These are phyloP conservation scores for Cyphellophora attinorum DNA, from an alignment of 2,329 filamentous ascomycete species.

Conservation along the genomic window DNA sequence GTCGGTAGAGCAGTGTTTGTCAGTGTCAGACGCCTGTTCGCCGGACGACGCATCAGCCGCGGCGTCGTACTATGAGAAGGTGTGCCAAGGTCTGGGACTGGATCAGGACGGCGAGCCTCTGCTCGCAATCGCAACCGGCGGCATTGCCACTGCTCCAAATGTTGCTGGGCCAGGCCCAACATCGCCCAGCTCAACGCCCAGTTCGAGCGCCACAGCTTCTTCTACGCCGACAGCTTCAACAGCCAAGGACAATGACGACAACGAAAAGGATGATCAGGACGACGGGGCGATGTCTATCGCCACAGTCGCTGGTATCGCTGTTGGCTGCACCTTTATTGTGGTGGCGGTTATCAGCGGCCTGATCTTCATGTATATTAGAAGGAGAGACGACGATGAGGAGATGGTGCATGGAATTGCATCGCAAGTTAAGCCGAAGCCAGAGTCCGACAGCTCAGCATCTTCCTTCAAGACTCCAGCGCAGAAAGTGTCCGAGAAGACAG, in stretches of 20 bases:
- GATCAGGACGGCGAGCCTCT: background rate
- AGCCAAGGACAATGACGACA: background rate
- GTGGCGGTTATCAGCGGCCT: background rate
- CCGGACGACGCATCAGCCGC: background rate
- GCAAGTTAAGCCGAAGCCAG: background rate
- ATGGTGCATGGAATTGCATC: background rate
- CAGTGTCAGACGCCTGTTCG: conserved; percentile 1
- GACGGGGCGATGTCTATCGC: background rate
- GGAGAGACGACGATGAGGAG: background rate
- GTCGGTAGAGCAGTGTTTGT: background rate
- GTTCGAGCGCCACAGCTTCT: background rate
- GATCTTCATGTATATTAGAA: background rate
- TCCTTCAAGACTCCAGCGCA: background rate
- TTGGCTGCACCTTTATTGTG: background rate
- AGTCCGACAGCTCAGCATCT: background rate
- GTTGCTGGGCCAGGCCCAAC: background rate
- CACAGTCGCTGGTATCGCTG: conserved; percentile 1
- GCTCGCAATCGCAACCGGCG: background rate
- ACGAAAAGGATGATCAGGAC: background rate
- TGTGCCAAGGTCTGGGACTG: conserved; percentile 1
- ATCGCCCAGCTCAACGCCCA: background rate
- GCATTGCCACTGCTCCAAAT: background rate
- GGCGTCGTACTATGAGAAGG: background rate
- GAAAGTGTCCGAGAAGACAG: background rate
- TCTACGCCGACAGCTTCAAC: background rate